A percentile compares a stretch with the other conserved stretches of the same genome.
phyloP scores from a whole-genome alignment of 2,329 filamentous ascomycete species.

The Pseudopyricularia cyperi region DNA sequence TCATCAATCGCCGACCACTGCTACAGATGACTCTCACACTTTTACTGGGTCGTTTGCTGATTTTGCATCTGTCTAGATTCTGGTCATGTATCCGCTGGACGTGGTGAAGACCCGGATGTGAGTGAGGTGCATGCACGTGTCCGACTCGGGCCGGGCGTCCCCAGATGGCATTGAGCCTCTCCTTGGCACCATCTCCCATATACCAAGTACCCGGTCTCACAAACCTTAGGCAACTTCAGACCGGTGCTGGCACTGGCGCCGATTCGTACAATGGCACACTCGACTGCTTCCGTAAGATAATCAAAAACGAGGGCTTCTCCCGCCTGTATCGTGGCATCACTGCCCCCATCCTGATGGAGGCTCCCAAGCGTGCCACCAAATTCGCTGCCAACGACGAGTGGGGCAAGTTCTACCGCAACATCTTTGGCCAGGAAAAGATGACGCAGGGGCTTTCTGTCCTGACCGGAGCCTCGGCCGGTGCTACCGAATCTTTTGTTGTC shows the following conservation, averaged over 20 bases:
- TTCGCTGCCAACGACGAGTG: slow-evolving; percentile 98
- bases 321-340: slow-evolving; percentile 91
- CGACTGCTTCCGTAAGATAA: slow-evolving; percentile 96
- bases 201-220: not conserved
- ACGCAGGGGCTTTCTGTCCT: slow-evolving; percentile 84
- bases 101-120: slow-evolving; percentile 97
- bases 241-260: slow-evolving; percentile 55
- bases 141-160: not conserved
- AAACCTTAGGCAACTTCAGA: slow-evolving; percentile 65
- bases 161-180: not conserved
- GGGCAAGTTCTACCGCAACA: slow-evolving; percentile 83
- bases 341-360: slow-evolving; percentile 96
- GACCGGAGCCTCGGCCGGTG: slow-evolving; percentile 87
- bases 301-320: slow-evolving; percentile 84
- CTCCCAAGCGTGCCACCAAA: slow-evolving; percentile 53
- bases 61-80: slow-evolving; percentile 43
- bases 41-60: not conserved
- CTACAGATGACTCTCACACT: not conserved
- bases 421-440: slow-evolving; percentile 78
- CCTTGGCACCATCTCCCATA: not conserved
- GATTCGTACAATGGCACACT: slow-evolving; percentile 95
- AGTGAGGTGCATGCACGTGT: slow-evolving; percentile 21
- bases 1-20: slow-evolving; percentile 8
- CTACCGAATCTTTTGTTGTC: slow-evolving; percentile 85
- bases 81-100: slow-evolving; percentile 95